These are phyloP conservation scores for Ceratocystis lukuohia DNA, from an alignment of 2,329 filamentous ascomycete genomes.

Conservation along the genomic window DNA sequence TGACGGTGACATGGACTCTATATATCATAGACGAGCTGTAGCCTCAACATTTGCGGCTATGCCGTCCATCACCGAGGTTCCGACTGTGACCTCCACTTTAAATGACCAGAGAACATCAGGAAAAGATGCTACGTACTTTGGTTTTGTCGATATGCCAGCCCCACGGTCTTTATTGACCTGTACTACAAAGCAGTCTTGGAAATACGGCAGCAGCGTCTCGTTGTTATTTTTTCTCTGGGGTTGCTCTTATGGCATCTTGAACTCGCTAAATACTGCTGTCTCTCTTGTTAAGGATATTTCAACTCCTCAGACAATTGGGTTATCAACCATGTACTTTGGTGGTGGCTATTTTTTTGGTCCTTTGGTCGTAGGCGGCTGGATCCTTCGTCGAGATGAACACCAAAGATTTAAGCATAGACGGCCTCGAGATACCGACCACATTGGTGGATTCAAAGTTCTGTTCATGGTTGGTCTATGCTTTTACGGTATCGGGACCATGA, in stretches of 20 bases:
- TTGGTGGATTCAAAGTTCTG: constrained; percentile 62
- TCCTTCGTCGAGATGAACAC: constrained; percentile 55
- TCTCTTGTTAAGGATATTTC: constrained; percentile 49
- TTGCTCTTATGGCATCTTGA: constrained; percentile 75
- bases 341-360: constrained; percentile 59
- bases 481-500: constrained; percentile 64
- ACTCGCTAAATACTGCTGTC: constrained; percentile 63
- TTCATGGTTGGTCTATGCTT: constrained; percentile 66
- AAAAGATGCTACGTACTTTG: constrained; percentile 45
- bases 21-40: constrained; percentile 18
- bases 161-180: constrained; percentile 59
- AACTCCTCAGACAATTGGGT: constrained; percentile 47
- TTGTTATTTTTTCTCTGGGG: constrained; percentile 83
- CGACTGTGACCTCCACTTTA: constrained; percentile 23
- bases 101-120: constrained; percentile 29
- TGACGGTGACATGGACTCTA: constrained; percentile 3
- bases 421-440: constrained; percentile 29
- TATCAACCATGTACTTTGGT: constrained; percentile 58
- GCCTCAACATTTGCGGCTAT: constrained; percentile 11
- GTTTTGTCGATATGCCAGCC: constrained; percentile 56
- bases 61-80: constrained; percentile 22
- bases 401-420: constrained; percentile 32
- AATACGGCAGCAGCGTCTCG: constrained; percentile 61
- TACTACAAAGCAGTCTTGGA: constrained; percentile 50
- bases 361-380: constrained; percentile 53